These are phyloP conservation scores for Fagopyrum homotropicum DNA, from an alignment of 148 eudicot genomes.

Conservation along the genomic window DNA sequence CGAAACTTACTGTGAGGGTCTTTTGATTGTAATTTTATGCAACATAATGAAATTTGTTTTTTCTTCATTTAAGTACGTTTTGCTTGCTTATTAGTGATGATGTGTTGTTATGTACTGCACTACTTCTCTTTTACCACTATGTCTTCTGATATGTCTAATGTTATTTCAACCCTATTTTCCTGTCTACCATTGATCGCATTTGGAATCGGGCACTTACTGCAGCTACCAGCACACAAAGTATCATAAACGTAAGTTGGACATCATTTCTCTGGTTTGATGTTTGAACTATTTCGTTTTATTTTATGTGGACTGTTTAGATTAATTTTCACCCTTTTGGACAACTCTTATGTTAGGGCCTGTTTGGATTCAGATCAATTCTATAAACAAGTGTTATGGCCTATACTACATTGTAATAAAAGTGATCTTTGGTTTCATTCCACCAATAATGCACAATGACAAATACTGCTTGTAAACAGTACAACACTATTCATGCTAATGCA, in stretches of 20 bases:
- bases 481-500: no score
- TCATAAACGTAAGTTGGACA: constrained; percentile 77
- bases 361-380: no score
- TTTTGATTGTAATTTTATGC: background rate
- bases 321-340: background rate
- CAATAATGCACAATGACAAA: no score
- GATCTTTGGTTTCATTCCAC: no score
- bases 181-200: constrained; percentile 42
- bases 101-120: background rate
- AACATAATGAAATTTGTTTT: background rate
- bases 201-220: constrained; percentile 30
- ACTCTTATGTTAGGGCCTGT: background rate
- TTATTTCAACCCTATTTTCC: constrained; percentile 22
- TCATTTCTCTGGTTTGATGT: constrained; percentile 3
- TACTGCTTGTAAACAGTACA: no score
- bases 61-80: background rate
- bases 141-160: background rate
- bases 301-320: background rate
- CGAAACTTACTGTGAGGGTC: background rate
- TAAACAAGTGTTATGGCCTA: no score
- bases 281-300: background rate
- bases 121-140: background rate
- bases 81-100: background rate
- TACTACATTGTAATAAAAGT: no score
- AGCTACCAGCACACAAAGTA: constrained; percentile 99